Conservation (phyloP, 176 grass and related monocot genomes). For the Raddia distichophylla region DNA sequence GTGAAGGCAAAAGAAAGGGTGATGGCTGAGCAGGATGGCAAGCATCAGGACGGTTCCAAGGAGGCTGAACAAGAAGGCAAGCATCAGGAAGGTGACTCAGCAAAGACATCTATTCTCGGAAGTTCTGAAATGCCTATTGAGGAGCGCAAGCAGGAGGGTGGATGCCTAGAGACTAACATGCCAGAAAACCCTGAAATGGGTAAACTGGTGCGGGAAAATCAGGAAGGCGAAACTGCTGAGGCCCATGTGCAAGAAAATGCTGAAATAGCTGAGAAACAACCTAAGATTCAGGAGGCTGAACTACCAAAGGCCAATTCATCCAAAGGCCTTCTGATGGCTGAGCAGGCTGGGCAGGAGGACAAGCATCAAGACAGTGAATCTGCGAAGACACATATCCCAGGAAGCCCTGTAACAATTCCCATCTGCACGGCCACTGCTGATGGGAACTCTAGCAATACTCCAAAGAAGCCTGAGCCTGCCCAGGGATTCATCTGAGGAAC, state of each 20-base stretch:
- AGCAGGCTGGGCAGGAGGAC: constrained; percentile 31
- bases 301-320: background rate
- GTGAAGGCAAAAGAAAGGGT: constrained; percentile 53
- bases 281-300: constrained; percentile 31
- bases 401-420: constrained; percentile 50
- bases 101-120: background rate
- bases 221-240: constrained; percentile 1
- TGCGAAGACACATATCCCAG: constrained; percentile 37
- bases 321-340: constrained; percentile 26
- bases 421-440: constrained; percentile 28
- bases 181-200: constrained; percentile 19
- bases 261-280: constrained; percentile 6
- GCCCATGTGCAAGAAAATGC: constrained; percentile 23
- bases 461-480: constrained; percentile 51
- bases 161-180: background rate
- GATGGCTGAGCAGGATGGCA: constrained; percentile 44
- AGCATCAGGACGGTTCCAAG: constrained; percentile 10
- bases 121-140: constrained; percentile 1
- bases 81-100: constrained; percentile 33
- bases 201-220: constrained; percentile 9
- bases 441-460: constrained; percentile 33
- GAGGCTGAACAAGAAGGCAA: constrained; percentile 20
- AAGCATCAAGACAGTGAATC: constrained; percentile 32
- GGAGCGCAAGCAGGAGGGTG: constrained; percentile 1
- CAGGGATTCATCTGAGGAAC: constrained; percentile 54